Evolutionary conservation across 805 yeast genomes (phyloP).

Genomic region (Candida awuae): DNA sequence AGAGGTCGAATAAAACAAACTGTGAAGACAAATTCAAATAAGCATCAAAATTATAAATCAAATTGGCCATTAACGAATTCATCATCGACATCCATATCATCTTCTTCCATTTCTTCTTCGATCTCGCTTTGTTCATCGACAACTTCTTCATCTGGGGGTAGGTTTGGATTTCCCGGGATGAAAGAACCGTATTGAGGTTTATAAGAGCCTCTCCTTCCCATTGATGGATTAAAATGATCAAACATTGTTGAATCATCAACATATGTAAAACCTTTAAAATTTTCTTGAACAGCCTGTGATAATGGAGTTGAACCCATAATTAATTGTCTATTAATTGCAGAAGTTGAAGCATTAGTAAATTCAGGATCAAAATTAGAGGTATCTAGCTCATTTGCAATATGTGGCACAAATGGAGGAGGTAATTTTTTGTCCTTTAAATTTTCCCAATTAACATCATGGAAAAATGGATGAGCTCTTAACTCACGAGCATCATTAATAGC

Average conservation of each 20-base stretch:
- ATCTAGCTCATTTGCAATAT: constrained; percentile 81
- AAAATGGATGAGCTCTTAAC: constrained; percentile 85
- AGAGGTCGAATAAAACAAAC: not conserved
- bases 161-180: constrained; percentile 69
- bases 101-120: constrained; percentile 35
- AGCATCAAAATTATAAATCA: constrained; percentile 43
- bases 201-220: constrained; percentile 33
- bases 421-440: constrained; percentile 67
- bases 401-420: constrained; percentile 97
- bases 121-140: constrained; percentile 60
- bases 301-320: constrained; percentile 70
- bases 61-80: constrained; percentile 87
- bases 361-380: constrained; percentile 98
- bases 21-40: not conserved
- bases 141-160: constrained; percentile 79
- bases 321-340: constrained; percentile 63
- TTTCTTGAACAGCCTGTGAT: constrained; percentile 92
- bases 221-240: constrained; percentile 51
- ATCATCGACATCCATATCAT: constrained; percentile 51
- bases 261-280: constrained; percentile 93
- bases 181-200: constrained; percentile 50
- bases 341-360: constrained; percentile 86
- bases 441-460: constrained; percentile 87
- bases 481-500: constrained; percentile 89
- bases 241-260: constrained; percentile 92